These are phyloP conservation scores for Lichtheimia ramosa DNA, from an alignment of 371 early-diverging fungal genomes.

Conservation along the genomic window DNA sequence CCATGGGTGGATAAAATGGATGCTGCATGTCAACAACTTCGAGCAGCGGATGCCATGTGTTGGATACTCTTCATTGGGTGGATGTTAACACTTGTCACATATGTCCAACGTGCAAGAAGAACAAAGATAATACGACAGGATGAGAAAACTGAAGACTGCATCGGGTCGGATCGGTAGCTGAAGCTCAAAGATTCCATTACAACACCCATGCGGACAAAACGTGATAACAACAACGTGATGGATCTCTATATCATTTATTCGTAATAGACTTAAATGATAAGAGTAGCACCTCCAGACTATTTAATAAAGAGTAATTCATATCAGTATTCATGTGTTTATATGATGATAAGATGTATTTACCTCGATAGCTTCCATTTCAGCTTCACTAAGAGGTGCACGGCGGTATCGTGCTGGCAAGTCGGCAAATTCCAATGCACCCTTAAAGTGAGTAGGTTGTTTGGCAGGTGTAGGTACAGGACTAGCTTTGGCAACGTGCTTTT, in stretches of 20 bases:
- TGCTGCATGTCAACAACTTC: conserved; percentile 30
- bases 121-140: background rate
- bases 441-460: background rate
- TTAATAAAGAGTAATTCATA: background rate
- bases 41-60: conserved; percentile 29
- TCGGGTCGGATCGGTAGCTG: background rate
- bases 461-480: conserved; percentile 14
- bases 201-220: too few species aligned
- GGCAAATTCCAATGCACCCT: conserved; percentile 30
- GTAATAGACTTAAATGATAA: conserved; percentile 4
- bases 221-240: too few species aligned
- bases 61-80: conserved; percentile 37
- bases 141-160: conserved; percentile 1
- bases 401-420: conserved; percentile 41
- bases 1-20: conserved; percentile 46
- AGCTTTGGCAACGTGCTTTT: conserved; percentile 46
- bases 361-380: conserved; percentile 55
- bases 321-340: background rate
- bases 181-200: too few species aligned
- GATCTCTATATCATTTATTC: too few species aligned
- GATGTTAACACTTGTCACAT: conserved; percentile 15
- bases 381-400: conserved; percentile 35
- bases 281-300: conserved; percentile 44
- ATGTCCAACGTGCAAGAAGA: conserved; percentile 13
- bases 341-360: conserved; percentile 12